Conservation (phyloP, 2,329 filamentous ascomycete genomes). For the Fusarium hainanense region DNA sequence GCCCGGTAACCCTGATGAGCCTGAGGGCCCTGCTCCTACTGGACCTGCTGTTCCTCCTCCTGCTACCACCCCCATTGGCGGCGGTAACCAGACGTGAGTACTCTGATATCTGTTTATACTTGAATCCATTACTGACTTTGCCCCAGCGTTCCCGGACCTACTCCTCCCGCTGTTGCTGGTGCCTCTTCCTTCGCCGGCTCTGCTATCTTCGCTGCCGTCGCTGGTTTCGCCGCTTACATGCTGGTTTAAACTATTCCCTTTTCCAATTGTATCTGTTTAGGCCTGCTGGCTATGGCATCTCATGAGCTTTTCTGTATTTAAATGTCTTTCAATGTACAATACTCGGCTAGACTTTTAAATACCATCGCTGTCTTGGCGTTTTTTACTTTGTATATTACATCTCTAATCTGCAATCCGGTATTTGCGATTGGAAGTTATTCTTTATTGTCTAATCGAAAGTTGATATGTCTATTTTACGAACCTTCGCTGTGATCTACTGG, state of each 20-base stretch:
- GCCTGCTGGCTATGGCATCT: slow-evolving; percentile 56
- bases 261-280: slow-evolving; percentile 52
- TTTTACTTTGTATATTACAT: slow-evolving; percentile 50
- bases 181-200: slow-evolving; percentile 66
- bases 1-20: slow-evolving; percentile 12
- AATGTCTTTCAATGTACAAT: slow-evolving; percentile 53
- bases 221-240: slow-evolving; percentile 65
- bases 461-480: neutral
- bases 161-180: slow-evolving; percentile 58
- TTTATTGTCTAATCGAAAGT: slow-evolving; percentile 16
- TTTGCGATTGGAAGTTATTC: slow-evolving; percentile 19
- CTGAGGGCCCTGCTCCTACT: slow-evolving; percentile 17
- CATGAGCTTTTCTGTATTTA: slow-evolving; percentile 50
- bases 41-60: slow-evolving; percentile 46
- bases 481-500: neutral
- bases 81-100: slow-evolving; percentile 51
- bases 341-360: slow-evolving; percentile 53
- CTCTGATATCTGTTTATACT: neutral
- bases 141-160: slow-evolving; percentile 18
- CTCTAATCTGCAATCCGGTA: slow-evolving; percentile 57
- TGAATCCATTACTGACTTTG: slow-evolving; percentile 13
- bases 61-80: slow-evolving; percentile 35
- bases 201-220: slow-evolving; percentile 64
- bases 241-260: slow-evolving; percentile 61
- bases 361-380: slow-evolving; percentile 47